A percentile compares a stretch with the other conserved stretches of the same genome.
These are phyloP conservation scores for Aureobasidium sp. DNA, from an alignment of 2,329 filamentous ascomycete species.

Conservation along the genomic window DNA sequence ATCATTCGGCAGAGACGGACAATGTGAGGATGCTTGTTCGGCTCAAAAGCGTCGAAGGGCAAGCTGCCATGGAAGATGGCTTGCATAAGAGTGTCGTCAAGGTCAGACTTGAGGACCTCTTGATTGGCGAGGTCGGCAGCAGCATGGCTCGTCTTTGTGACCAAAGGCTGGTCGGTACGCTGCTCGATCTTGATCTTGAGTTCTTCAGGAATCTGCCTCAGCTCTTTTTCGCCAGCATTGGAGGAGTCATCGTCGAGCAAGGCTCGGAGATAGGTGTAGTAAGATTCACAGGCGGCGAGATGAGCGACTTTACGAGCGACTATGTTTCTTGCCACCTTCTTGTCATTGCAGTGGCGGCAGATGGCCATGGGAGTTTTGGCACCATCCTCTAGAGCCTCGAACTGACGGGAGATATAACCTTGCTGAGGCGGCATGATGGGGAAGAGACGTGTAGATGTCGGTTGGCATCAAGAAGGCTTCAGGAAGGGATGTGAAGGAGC, in stretches of 20 bases:
- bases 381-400: constrained; percentile 9
- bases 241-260: neutral
- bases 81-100: neutral
- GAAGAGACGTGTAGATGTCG: neutral
- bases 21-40: constrained; percentile 2
- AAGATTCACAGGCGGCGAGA: constrained; percentile 5
- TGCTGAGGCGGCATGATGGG: constrained; percentile 8
- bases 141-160: neutral
- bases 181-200: constrained; percentile 3
- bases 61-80: constrained; percentile 8
- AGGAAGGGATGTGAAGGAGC: neutral
- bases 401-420: constrained; percentile 7
- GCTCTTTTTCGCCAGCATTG: neutral
- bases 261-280: constrained; percentile 3
- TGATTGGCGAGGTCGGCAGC: neutral
- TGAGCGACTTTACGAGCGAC: constrained; percentile 4
- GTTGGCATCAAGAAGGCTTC: constrained; percentile 13
- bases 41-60: constrained; percentile 8
- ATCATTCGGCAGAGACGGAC: constrained; percentile 1
- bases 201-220: constrained; percentile 1
- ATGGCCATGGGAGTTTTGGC: constrained; percentile 11
- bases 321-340: constrained; percentile 11
- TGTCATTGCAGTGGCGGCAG: constrained; percentile 9
- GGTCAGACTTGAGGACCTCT: neutral
- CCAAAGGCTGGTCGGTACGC: neutral